Conservation (phyloP, 2,329 filamentous ascomycete genomes). For the Penicillium sp. region DNA sequence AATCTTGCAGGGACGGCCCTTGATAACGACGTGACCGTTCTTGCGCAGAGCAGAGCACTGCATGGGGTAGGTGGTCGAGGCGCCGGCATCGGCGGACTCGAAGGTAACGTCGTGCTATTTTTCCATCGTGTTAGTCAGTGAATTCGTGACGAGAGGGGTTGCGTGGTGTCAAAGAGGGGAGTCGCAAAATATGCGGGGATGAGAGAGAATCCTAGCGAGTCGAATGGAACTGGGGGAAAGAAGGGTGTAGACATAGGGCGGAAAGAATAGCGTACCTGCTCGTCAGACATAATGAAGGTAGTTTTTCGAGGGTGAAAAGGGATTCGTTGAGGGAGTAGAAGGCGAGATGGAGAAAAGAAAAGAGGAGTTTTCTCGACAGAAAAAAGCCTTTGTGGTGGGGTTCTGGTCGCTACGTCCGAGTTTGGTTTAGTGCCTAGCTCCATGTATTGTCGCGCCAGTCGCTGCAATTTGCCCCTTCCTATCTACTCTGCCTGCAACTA, state of each 20-base stretch:
- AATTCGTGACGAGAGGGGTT: neutral
- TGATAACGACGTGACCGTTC: slow-evolving; percentile 98
- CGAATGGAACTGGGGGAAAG: slow-evolving; percentile 25
- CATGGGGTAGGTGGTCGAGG: slow-evolving; percentile 91
- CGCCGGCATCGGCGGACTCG: slow-evolving; percentile 93
- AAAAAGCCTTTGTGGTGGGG: slow-evolving; percentile 35
- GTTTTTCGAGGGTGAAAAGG: slow-evolving; percentile 19
- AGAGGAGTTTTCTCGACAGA: slow-evolving; percentile 24
- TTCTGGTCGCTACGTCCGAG: slow-evolving; percentile 25
- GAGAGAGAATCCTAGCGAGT: slow-evolving; percentile 17
- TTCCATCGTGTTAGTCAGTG: slow-evolving; percentile 11
- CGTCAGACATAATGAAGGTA: slow-evolving; percentile 60
- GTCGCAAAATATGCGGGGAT: slow-evolving; percentile 30
- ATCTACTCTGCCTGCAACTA: slow-evolving; percentile 35
- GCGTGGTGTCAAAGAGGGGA: slow-evolving; percentile 19
- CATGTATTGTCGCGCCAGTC: neutral
- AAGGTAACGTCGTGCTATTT: slow-evolving; percentile 69
- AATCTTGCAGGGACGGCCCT: slow-evolving; percentile 99
- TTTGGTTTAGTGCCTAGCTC: slow-evolving; percentile 24
- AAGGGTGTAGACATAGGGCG: slow-evolving; percentile 17
- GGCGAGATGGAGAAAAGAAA: slow-evolving; percentile 27
- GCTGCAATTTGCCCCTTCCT: neutral
- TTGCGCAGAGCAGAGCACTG: slow-evolving; percentile 99
- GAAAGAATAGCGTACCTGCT: slow-evolving; percentile 49
- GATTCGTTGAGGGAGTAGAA: slow-evolving; percentile 22